Base-by-base conservation (phyloP, 768 basidiomycete genomes). In the Goffeauzyma gilvescens region DNA sequence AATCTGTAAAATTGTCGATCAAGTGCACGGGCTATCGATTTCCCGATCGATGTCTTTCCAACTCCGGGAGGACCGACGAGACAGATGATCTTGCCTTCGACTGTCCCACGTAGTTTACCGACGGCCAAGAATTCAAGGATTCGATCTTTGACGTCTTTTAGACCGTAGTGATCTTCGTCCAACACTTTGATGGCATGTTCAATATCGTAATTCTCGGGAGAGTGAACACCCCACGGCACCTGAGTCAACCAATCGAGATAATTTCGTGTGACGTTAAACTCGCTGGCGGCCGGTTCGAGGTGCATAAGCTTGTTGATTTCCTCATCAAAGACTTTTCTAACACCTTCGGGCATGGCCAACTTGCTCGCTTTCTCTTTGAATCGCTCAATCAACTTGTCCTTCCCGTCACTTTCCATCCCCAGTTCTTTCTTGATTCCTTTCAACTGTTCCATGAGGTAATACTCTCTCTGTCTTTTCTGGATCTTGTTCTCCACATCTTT, bases 141-240 rank as follows among this genome's bases (percentile, higher is more conserved):
- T 36, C 87, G 78, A 33, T 83, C 78, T 58, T 95, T 95, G 55
- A 93, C 77, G 55, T 89, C 84, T 43, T 77, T 75, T 41, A 95
- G 68, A 12, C 87, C 87, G 52, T 95, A 90, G 55, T 95, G 87
- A 59, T 93, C 87, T 53, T 82, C 84, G 53, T 93, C 80, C n/a
- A 93, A 71, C 6, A 90, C 83, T 41, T 66, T 71, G 54, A 75
- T 73, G 0, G 87, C 86, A 51, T 82, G 79, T 1, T 72, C 53
- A 48, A 95, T 81, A 26, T 81, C 80, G 58, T 81, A 93, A 66
- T 89, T 93, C 63, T 96, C 90, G 0, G 75, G 71, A 2, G 89
- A 84, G 61, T 93, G 85, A 20, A 79, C 76, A 32, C 93, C 93
- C 89, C 93, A 98, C 0, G 93, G 93, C 35, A 96, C 83, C 74